These are phyloP conservation scores for Zopfochytrium polystomum DNA, from an alignment of 371 early-diverging fungal species.

Conservation along the genomic window DNA sequence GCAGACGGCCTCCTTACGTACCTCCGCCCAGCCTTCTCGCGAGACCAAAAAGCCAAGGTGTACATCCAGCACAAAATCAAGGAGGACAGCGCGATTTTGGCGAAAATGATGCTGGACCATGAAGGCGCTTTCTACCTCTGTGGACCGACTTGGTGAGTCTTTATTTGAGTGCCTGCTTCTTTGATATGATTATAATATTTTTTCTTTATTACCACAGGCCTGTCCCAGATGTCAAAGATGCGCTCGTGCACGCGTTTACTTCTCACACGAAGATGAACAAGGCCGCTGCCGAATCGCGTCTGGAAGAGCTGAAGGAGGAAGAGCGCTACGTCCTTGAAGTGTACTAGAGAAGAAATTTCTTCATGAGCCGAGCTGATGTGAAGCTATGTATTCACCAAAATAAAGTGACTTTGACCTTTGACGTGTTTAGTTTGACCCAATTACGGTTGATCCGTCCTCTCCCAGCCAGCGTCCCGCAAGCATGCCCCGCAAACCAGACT, in stretches of 20 bases:
- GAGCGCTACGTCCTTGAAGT: constrained; percentile 91
- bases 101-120: constrained; percentile 63
- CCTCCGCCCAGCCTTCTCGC: constrained; percentile 86
- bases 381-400: too few species aligned
- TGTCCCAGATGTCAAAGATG: constrained; percentile 89
- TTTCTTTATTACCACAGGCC: constrained; percentile 44
- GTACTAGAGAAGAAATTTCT: constrained; percentile 57
- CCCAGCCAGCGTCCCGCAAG: too few species aligned
- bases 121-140: constrained; percentile 90
- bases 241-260: constrained; percentile 75
- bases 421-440: too few species aligned
- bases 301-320: constrained; percentile 88
- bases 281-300: constrained; percentile 63
- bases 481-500: too few species aligned
- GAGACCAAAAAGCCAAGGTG: constrained; percentile 88
- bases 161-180: constrained; percentile 3
- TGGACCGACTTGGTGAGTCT: constrained; percentile 94
- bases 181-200: constrained; percentile 5
- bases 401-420: too few species aligned
- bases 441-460: too few species aligned
- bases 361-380: too few species aligned
- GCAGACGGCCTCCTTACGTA: constrained; percentile 79
- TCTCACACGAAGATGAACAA: constrained; percentile 58
- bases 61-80: constrained; percentile 93
- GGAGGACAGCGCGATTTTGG: constrained; percentile 74